These are phyloP conservation scores for Xerocomellus dryophilus DNA, from an alignment of 768 basidiomycete genomes.

Conservation along the genomic window DNA sequence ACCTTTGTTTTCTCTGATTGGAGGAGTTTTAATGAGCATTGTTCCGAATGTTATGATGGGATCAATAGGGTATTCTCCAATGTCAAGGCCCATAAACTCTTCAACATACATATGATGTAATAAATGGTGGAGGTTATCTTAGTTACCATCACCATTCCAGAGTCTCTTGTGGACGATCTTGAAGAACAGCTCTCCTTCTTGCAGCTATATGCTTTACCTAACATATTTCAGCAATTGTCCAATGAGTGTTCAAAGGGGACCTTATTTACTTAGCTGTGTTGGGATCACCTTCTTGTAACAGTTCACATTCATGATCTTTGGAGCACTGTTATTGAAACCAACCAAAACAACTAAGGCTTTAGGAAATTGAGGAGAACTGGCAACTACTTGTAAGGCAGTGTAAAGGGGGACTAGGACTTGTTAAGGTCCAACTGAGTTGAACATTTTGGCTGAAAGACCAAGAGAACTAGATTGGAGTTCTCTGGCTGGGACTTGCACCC, in stretches of 20 bases:
- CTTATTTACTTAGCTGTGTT: background rate
- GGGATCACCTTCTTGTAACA: background rate
- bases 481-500: too few relatives aligned
- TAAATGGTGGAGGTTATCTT: background rate
- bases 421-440: too few relatives aligned
- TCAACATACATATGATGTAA: background rate
- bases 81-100: background rate
- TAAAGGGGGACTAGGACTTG: too few relatives aligned
- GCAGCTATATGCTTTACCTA: background rate
- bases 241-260: background rate
- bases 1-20: too few relatives aligned
- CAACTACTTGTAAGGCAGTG: too few relatives aligned
- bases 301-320: background rate
- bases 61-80: background rate
- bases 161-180: background rate
- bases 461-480: too few relatives aligned
- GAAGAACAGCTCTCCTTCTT: background rate
- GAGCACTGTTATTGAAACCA: too few relatives aligned
- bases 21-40: too few relatives aligned
- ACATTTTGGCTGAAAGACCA: too few relatives aligned
- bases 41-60: background rate
- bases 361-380: too few relatives aligned
- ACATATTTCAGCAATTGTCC: background rate
- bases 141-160: background rate
- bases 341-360: too few relatives aligned